Base-by-base conservation (phyloP, 306 rosid genomes). In the Trifolium fragiferum region DNA sequence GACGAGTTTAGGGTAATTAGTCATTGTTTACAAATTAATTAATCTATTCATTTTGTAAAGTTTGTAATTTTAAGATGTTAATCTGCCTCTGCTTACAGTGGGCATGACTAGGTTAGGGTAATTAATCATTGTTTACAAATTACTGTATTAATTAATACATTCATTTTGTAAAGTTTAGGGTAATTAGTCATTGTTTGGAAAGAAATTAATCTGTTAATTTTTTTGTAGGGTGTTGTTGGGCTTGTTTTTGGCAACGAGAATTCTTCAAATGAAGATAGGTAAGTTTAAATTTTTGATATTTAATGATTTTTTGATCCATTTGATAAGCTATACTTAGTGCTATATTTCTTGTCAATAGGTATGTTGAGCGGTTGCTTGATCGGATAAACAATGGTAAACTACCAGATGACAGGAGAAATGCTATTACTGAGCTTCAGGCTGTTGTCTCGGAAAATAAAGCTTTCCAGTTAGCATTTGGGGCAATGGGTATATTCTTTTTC, bases 351-450 rank as follows among this genome's bases (percentile, higher is more conserved):
- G n/a, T 70, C n/a, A 75, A 19, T 80, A 94, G 98, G 81, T 89
- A 93, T 44, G 88, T 93, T 49, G 97, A 90, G 74, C 90, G 97
- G 40, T 88, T 93, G 84, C 93, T 93, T 59, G 96, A 89, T 75
- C 93, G 98, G 30, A 86, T 93, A 72, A 93, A 87, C 92, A 93
- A 93, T 78, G 98, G 98, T 40, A 87, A 93, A 81, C 81, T 91
- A 64, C 83, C 92, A 2, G 98, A 93, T 51, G 98, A 93, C 60
- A 81, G 97, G 82, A 93, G 97, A 75, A 81, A 82, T 76, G 98
- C 98, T 72, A 82, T 91, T 83, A 81, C 82, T 4, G 98, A 93
- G 84, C 97, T 93, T 82, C 98, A 88, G 84, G 88, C 97, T 68
- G 81, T 93, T 78, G 97, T 93, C 57, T 86, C 88, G 4, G 98